Evolutionary conservation across 148 eudicot species (phyloP).

Genomic region (Amaranthus palmeri): DNA sequence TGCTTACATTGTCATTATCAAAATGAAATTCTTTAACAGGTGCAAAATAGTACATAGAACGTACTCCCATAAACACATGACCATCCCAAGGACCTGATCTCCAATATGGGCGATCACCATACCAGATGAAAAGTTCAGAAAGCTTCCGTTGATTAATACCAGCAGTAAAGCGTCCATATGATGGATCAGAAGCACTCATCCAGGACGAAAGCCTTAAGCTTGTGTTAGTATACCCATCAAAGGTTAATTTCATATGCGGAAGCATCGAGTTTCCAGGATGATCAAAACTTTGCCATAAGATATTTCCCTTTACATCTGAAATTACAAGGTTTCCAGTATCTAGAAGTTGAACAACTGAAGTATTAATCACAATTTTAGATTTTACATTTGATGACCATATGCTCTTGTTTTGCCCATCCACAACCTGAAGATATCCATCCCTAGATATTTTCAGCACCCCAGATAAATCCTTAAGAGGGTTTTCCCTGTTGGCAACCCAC

Average conservation of each 20-base stretch:
- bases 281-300: conserved; percentile 33
- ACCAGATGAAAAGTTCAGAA: conserved; percentile 27
- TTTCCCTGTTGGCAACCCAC: conserved; percentile 52
- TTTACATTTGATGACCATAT: conserved; percentile 35
- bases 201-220: conserved; percentile 19
- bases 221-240: background rate
- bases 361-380: background rate
- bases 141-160: conserved; percentile 13
- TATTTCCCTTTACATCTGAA: conserved; percentile 15
- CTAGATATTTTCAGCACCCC: conserved; percentile 22
- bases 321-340: conserved; percentile 38
- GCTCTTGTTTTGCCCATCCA: conserved; percentile 15
- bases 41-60: background rate
- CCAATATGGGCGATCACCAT: conserved; percentile 25
- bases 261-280: conserved; percentile 27
- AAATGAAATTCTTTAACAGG: background rate
- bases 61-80: conserved; percentile 26
- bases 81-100: conserved; percentile 43
- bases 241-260: conserved; percentile 17
- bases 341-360: conserved; percentile 24
- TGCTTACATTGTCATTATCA: conserved; percentile 15
- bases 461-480: conserved; percentile 29
- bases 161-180: conserved; percentile 27
- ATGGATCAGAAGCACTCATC: conserved; percentile 39
- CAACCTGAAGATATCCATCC: conserved; percentile 34